Percentiles rank a stretch among this genome's conserved stretches.
Conservation (phyloP, 2,329 filamentous ascomycete species). For the Sporothrix brunneoviolacea region DNA sequence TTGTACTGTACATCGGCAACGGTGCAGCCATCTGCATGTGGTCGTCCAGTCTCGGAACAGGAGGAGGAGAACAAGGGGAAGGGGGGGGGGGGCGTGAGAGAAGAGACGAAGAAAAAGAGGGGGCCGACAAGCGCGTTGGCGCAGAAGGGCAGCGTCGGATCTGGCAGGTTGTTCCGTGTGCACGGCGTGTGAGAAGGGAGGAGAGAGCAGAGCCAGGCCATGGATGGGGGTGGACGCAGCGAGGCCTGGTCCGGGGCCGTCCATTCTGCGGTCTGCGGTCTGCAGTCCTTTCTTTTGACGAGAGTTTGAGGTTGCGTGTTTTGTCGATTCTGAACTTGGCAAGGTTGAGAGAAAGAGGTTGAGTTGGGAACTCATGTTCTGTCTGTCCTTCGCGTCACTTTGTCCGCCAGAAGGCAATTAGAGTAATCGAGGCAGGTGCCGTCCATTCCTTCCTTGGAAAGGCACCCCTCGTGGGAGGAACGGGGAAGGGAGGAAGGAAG, state of each 20-base stretch:
- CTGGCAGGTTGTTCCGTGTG: constrained; percentile 15
- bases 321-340: too few species aligned
- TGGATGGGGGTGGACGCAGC: not conserved
- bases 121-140: constrained; percentile 33
- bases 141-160: constrained; percentile 31
- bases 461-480: too few species aligned
- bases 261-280: too few species aligned
- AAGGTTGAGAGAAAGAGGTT: too few species aligned
- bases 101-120: constrained; percentile 4
- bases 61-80: constrained; percentile 6
- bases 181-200: not conserved
- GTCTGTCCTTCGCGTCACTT: not conserved
- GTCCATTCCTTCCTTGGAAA: not conserved
- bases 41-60: constrained; percentile 14
- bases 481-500: not conserved
- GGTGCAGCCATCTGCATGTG: constrained; percentile 4
- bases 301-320: too few species aligned
- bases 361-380: not conserved
- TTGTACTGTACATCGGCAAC: constrained; percentile 15
- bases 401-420: not conserved
- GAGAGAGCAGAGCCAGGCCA: not conserved
- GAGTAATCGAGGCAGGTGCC: not conserved
- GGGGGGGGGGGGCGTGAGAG: constrained; percentile 8
- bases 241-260: not conserved
- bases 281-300: too few species aligned